phyloP scores from a whole-genome alignment of 2,329 filamentous ascomycete species.

The Pseudocercospora macadamiae region DNA sequence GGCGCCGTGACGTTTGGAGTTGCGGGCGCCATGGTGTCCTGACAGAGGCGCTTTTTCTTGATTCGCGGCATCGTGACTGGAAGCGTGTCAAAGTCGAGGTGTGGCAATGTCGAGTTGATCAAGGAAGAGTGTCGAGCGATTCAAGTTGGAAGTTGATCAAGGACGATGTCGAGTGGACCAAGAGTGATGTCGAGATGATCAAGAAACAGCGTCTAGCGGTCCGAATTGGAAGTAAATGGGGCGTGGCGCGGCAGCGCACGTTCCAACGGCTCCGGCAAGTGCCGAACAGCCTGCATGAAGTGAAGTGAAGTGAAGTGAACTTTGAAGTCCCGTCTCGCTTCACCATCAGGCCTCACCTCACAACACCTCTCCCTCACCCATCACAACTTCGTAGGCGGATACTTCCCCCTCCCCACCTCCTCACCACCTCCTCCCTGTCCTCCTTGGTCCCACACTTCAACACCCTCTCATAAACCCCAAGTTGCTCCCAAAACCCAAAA shows the following conservation, averaged over 20 bases:
- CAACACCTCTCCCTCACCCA: too few species aligned
- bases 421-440: not conserved
- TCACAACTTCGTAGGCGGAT: slow-evolving; percentile 13
- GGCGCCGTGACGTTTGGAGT: not conserved
- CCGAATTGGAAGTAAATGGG: too few species aligned
- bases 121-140: too few species aligned
- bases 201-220: too few species aligned
- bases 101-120: too few species aligned
- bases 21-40: too few species aligned
- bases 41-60: too few species aligned
- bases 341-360: too few species aligned
- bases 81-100: too few species aligned
- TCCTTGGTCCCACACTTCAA: slow-evolving; percentile 17
- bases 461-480: slow-evolving; percentile 84
- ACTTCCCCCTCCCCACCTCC: slow-evolving; percentile 3
- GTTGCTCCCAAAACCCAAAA: slow-evolving; percentile 82
- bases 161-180: too few species aligned
- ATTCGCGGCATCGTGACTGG: not conserved
- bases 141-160: too few species aligned
- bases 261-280: not conserved
- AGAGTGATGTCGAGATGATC: too few species aligned
- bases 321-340: not conserved
- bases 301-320: not conserved
- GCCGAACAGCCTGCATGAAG: not conserved
- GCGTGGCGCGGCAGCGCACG: not conserved